phyloP scores from a whole-genome alignment of 257 asterid species.

The Gynochthodes officinalis region DNA sequence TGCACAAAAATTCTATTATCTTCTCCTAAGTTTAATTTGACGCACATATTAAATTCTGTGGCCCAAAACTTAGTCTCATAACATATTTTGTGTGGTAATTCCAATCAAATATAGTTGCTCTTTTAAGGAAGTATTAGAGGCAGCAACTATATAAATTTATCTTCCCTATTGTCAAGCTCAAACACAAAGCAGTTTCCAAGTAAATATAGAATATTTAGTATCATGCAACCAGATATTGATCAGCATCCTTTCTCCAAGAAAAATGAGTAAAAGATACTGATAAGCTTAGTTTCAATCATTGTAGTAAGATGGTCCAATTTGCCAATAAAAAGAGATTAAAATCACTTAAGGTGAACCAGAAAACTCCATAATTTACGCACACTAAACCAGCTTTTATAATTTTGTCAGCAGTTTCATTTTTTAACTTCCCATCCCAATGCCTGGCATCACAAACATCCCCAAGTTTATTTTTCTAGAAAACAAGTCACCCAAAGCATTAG shows the following conservation, averaged over 20 bases:
- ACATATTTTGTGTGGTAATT: background rate
- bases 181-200: background rate
- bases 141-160: background rate
- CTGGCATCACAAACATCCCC: too few relatives aligned
- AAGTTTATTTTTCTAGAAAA: too few relatives aligned
- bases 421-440: too few relatives aligned
- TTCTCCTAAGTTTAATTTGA: background rate
- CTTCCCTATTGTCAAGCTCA: constrained; percentile 1
- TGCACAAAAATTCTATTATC: background rate
- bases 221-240: background rate
- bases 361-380: too few relatives aligned
- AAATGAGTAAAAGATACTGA: background rate
- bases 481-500: too few relatives aligned
- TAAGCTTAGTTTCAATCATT: background rate
- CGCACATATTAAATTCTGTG: constrained; percentile 8
- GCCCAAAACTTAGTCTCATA: background rate
- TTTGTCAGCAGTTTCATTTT: too few relatives aligned
- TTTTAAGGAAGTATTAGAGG: background rate
- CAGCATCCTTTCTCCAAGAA: background rate
- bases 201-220: background rate
- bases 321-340: background rate
- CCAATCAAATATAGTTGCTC: constrained; percentile 1
- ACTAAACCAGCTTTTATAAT: too few relatives aligned
- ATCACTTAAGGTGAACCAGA: too few relatives aligned
- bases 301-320: background rate